Base-by-base conservation (phyloP, 768 basidiomycete species). In the Exidia glandulosa region DNA sequence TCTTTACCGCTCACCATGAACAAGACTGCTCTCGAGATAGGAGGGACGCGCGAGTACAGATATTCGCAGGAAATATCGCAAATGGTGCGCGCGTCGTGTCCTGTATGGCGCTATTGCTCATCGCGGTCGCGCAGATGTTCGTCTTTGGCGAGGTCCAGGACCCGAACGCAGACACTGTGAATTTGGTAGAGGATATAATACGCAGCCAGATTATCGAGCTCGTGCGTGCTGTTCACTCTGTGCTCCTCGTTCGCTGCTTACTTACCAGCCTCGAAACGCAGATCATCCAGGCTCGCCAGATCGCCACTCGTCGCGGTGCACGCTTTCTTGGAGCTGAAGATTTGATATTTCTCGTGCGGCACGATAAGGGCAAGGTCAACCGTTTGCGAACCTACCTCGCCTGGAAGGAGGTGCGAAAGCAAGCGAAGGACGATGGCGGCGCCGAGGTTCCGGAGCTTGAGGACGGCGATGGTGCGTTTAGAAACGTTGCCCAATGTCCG, bases 331-430 rank as follows among this genome's bases (percentile, higher is more conserved):
- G 89, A 2, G 88, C 93, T 0, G 94, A 98, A 72, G 94, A 98
- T 71, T 85, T 98, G 59, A 92, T 98, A 64, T 97, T 96, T 65
- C 86, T 96, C 68, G 93, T 98, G 67, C 86, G 94, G 4, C 88
- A 95, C 66, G 94, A 98, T 74, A 77, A 90, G 63, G 89, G 88
- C 7, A 96, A 95, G 71, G 91, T 98, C 63, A 95, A 96, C 73
- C 80, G 94, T 48, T 76, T 98, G 31, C 76, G 92, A 32, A 95
- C 91, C 10, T 98, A 96, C 68, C 80, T 98, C 25, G 91, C 90
- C 0, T 98, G 94, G 94, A 96, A 95, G 67, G 94, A 96, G 64
- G 94, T 97, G 16, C 82, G 94, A 14, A 96, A 95, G 67, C 90
- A 92, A 61, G 92, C 92, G 3, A 95, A 95, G 69, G 91, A 96